phyloP scores from a whole-genome alignment of 768 basidiomycete genomes.

The Glaciozyma martinii region DNA sequence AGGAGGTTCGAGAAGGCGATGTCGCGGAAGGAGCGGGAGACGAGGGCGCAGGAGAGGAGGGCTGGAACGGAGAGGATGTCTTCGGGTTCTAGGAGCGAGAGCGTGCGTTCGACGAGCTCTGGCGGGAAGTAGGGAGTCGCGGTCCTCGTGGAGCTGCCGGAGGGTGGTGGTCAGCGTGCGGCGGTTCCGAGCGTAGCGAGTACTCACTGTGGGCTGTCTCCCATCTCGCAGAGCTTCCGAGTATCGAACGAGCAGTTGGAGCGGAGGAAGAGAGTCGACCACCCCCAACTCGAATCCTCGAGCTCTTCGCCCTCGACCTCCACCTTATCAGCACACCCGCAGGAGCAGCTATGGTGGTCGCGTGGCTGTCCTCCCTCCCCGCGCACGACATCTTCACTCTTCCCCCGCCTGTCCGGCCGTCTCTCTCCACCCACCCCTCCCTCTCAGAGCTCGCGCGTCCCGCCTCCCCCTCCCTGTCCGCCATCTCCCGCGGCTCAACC shows the following conservation, averaged over 20 bases:
- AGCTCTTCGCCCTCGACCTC: neutral
- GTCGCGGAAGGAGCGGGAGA: neutral
- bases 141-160: too few relatives aligned
- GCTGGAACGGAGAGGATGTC: neutral
- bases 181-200: too few relatives aligned
- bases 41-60: neutral
- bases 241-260: too few relatives aligned
- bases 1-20: neutral
- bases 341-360: neutral
- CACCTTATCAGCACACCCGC: neutral
- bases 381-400: slow-evolving; percentile 17
- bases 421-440: slow-evolving; percentile 11
- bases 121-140: too few relatives aligned
- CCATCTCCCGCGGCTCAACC: neutral
- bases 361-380: slow-evolving; percentile 14
- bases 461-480: neutral
- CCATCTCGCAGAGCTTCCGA: too few relatives aligned
- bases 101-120: neutral
- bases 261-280: too few relatives aligned
- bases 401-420: neutral
- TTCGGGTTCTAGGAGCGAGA: neutral
- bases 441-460: slow-evolving; percentile 5
- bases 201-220: too few relatives aligned
- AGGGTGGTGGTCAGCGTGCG: too few relatives aligned
- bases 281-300: too few relatives aligned